Conservation (phyloP, 345 rosid genomes). For the Eucalyptus rudis region DNA sequence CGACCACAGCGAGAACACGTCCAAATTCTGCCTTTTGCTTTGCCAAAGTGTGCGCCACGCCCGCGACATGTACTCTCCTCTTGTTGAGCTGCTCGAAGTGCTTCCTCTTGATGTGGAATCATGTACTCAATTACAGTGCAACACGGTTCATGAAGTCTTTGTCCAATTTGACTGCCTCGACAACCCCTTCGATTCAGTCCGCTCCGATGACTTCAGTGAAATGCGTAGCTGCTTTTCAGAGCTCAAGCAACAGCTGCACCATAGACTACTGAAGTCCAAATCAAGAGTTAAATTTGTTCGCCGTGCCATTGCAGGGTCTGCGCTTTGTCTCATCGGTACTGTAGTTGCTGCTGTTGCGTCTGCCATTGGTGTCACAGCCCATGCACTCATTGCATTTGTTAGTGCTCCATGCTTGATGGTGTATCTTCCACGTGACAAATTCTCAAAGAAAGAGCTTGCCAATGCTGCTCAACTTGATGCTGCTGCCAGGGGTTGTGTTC, state of each 20-base stretch:
- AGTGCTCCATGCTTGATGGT: slow-evolving; percentile 35
- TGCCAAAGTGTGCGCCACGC: slow-evolving; percentile 32
- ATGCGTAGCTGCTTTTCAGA: slow-evolving; percentile 45
- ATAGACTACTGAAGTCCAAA: slow-evolving; percentile 32
- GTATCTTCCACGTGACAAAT: slow-evolving; percentile 14
- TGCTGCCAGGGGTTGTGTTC: slow-evolving; percentile 44
- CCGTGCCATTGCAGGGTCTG: slow-evolving; percentile 30
- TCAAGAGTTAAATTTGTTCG: slow-evolving; percentile 36
- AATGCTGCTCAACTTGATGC: slow-evolving; percentile 52
- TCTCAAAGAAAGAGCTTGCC: slow-evolving; percentile 43
- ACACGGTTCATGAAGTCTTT: slow-evolving; percentile 32
- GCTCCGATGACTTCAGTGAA: slow-evolving; percentile 27
- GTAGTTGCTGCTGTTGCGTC: slow-evolving; percentile 19
- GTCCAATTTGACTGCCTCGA: slow-evolving; percentile 28
- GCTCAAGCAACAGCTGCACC: slow-evolving; percentile 43
- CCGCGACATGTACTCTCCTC: slow-evolving; percentile 34
- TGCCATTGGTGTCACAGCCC: slow-evolving; percentile 36
- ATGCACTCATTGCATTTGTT: slow-evolving; percentile 35
- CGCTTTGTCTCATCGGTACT: slow-evolving; percentile 42
- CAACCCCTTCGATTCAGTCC: slow-evolving; percentile 55
- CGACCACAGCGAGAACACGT: slow-evolving; percentile 44
- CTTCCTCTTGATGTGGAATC: slow-evolving; percentile 32
- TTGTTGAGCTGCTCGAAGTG: slow-evolving; percentile 39
- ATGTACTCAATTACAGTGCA: slow-evolving; percentile 26
- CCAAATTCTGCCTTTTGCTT: slow-evolving; percentile 42